A percentile compares a stretch with the other conserved stretches of the same genome.
phyloP scores from a whole-genome alignment of 2,329 filamentous ascomycete species.

The Colletotrichum liaoningense region DNA sequence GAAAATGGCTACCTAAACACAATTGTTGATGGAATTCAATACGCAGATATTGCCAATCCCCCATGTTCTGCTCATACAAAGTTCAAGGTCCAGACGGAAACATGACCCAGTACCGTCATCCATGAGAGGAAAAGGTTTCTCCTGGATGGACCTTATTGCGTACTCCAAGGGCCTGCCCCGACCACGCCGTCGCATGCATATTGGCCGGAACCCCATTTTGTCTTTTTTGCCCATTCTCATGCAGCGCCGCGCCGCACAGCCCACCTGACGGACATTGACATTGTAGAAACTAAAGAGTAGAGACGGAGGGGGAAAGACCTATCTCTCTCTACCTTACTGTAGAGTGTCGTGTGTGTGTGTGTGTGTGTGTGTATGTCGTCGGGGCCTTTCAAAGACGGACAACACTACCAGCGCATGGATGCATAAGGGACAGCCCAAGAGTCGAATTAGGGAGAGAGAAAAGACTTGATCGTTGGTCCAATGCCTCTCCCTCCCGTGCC shows the following conservation, averaged over 20 bases:
- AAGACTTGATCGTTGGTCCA: not conserved
- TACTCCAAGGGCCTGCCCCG: not conserved
- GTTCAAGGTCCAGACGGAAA: not conserved
- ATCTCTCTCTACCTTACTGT: no score
- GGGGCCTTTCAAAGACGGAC: not conserved
- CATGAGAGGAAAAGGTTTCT: not conserved
- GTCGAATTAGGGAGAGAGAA: not conserved
- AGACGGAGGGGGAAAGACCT: not conserved
- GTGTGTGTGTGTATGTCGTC: no score
- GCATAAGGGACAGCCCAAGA: not conserved
- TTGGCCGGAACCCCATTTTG: not conserved
- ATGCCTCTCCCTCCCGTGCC: constrained; percentile 7
- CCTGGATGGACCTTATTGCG: no score
- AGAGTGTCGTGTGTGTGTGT: no score
- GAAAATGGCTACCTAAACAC: not conserved
- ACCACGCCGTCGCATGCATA: constrained; percentile 7
- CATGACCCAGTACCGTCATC: not conserved
- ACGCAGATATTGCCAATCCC: not conserved
- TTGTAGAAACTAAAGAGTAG: not conserved
- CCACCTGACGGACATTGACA: not conserved
- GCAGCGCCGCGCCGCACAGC: constrained; percentile 9
- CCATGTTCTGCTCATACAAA: not conserved
- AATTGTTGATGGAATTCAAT: not conserved
- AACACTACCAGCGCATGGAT: not conserved
- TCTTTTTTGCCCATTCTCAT: not conserved